Evolutionary conservation across 306 rosid genomes (phyloP).

Genomic region (Cicer cuneatum): DNA sequence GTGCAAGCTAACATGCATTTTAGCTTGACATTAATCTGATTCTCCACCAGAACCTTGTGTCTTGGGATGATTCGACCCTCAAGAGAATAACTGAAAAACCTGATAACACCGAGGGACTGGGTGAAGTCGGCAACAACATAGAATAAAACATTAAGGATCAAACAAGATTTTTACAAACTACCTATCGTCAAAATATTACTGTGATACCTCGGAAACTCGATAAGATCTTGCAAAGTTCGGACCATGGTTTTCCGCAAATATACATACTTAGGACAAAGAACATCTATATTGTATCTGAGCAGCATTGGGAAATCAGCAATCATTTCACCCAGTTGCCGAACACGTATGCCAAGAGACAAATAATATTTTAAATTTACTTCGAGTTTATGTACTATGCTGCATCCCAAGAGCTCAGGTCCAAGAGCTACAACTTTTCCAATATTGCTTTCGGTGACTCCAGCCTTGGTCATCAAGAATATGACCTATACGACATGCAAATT

Average conservation of each 20-base stretch:
- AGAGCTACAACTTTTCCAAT: constrained; percentile 82
- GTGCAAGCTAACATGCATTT: constrained; percentile 80
- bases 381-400: constrained; percentile 79
- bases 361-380: constrained; percentile 76
- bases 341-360: constrained; percentile 80
- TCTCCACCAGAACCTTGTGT: constrained; percentile 84
- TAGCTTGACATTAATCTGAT: constrained; percentile 70
- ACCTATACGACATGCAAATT: constrained; percentile 59
- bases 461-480: constrained; percentile 88
- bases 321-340: constrained; percentile 76
- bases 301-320: constrained; percentile 89
- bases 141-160: background rate
- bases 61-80: constrained; percentile 86
- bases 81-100: constrained; percentile 94
- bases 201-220: constrained; percentile 87
- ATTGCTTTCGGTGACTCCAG: constrained; percentile 73
- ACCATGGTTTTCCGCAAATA: constrained; percentile 87
- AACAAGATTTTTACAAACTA: constrained; percentile 20
- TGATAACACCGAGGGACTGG: constrained; percentile 37
- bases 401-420: constrained; percentile 93
- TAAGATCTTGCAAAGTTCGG: constrained; percentile 74
- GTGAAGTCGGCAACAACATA: constrained; percentile 23
- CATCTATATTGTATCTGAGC: constrained; percentile 72
- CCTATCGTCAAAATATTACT: constrained; percentile 21
- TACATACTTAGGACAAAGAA: constrained; percentile 82